Evolutionary conservation across 768 basidiomycete genomes (phyloP).

Genomic region (Holtermannia corniformis): DNA sequence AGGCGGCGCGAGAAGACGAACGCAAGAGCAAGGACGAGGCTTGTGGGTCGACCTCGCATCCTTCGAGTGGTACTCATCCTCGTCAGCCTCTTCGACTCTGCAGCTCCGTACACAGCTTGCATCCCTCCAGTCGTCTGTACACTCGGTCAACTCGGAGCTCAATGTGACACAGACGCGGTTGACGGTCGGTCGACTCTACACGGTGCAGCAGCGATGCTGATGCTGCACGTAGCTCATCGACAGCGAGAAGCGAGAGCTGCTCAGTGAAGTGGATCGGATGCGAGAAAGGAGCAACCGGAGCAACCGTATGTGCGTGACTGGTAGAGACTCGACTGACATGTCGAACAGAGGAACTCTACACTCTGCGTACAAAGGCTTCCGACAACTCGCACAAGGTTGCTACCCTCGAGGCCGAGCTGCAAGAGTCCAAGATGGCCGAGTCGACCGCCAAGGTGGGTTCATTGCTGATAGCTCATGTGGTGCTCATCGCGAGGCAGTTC

Average conservation of each 20-base stretch:
- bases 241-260: constrained; percentile 80
- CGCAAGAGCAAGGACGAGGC: constrained; percentile 28
- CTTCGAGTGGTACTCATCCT: neutral
- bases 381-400: constrained; percentile 47
- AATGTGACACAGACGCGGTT: constrained; percentile 53
- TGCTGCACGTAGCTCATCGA: constrained; percentile 53
- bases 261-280: constrained; percentile 69
- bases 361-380: constrained; percentile 17
- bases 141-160: constrained; percentile 47
- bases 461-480: constrained; percentile 6
- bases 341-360: constrained; percentile 20
- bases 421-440: constrained; percentile 45
- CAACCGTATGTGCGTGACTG: constrained; percentile 51
- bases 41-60: constrained; percentile 50
- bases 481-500: constrained; percentile 49
- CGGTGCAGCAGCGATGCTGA: constrained; percentile 51
- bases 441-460: constrained; percentile 60
- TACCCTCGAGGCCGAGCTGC: constrained; percentile 44
- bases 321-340: neutral
- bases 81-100: constrained; percentile 17
- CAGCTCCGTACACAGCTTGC: constrained; percentile 28
- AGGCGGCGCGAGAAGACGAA: constrained; percentile 48
- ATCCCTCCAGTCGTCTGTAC: constrained; percentile 19
- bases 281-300: constrained; percentile 65
- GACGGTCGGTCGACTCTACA: constrained; percentile 56